Percentiles rank a stretch among this genome's conserved stretches.
These are phyloP conservation scores for Excoecaria cochinchinensis DNA, from an alignment of 345 rosid species.

Conservation along the genomic window DNA sequence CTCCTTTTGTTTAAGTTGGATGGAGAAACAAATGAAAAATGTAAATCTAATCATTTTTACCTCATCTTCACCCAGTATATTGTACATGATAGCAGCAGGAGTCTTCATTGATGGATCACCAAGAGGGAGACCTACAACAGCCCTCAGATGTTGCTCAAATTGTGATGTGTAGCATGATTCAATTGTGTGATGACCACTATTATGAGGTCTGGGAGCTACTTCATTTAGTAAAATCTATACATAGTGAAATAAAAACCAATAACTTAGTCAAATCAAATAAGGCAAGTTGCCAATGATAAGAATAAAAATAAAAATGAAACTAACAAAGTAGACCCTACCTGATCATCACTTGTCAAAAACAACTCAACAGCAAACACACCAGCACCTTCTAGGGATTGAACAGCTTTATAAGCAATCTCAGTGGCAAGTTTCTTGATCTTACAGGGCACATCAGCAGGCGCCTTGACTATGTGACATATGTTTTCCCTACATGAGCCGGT, in stretches of 20 bases:
- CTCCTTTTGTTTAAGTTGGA: too few relatives aligned
- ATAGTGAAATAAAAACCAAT: constrained; percentile 8
- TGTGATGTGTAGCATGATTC: constrained; percentile 95
- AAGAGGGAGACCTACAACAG: constrained; percentile 89
- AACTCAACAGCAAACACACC: constrained; percentile 96
- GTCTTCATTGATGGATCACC: constrained; percentile 98
- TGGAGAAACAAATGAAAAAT: neutral
- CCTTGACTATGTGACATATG: constrained; percentile 93
- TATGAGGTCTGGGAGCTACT: constrained; percentile 98
- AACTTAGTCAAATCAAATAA: constrained; percentile 1
- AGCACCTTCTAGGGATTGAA: constrained; percentile 87
- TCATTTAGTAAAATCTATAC: constrained; percentile 81
- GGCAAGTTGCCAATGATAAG: neutral
- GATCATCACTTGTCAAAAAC: constrained; percentile 73
- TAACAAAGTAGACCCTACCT: constrained; percentile 46
- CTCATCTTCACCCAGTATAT: constrained; percentile 89
- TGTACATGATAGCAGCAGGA: constrained; percentile 85
- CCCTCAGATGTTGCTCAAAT: constrained; percentile 88
- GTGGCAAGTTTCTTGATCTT: constrained; percentile 75
- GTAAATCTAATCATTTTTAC: constrained; percentile 27
- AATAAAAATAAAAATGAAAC: constrained; percentile 2
- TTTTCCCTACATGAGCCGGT: constrained; percentile 59
- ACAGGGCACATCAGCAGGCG: constrained; percentile 86
- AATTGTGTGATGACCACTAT: constrained; percentile 97
- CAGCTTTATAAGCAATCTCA: constrained; percentile 75